Base-by-base conservation (phyloP, 257 asterid genomes). In the Fraxinus quadrangulata region DNA sequence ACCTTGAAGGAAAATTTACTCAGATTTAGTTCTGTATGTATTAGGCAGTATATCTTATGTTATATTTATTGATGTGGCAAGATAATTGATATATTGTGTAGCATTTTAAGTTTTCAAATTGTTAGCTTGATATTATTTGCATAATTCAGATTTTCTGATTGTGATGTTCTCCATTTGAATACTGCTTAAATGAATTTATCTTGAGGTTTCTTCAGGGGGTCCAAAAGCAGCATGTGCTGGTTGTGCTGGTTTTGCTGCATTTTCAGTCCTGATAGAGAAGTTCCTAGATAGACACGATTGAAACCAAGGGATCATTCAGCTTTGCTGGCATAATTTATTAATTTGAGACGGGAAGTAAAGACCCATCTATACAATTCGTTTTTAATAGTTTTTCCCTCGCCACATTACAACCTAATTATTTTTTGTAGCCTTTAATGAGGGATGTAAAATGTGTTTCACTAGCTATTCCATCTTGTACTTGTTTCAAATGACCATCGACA, bases 261-360 rank as follows among this genome's bases (percentile, higher is more conserved):
- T 85, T 80, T 87, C 91, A 1, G 91, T 87, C 34, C n/a, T 87
- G 74, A 87, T 85, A 80, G 91, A 87, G 85, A 87, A 85, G 83
- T 87, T 87, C 70, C 79, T 87, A 31, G 91, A 87, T 7, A 80
- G 89, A 63, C 83, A 83, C 10, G 67, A 72, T 56, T 82, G 72
- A 81, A 61, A 63, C 23, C 11, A n/a, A 12, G 34, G 16, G 36
- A 16, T 11, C 69, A 9, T 63, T 63, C 69, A 63, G 69, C 11
- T 54, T 54, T 54, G 56, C 65, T 54, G 65, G 26, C 65, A 6
- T 19, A 7, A 4, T 54, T 23, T 3, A 63, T 10, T 9, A 2
- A 63, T 63, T 63, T 24, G 34, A 63, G 69, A 59, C 14, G 12
- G 69, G 69, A 63, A 63, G 17, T 56, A 3, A 12, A 31, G 11